Percentiles rank a stretch among this genome's conserved stretches.
phyloP scores from a whole-genome alignment of 1,284 basidiomycete genomes.

The Phellinidium pouzarii region DNA sequence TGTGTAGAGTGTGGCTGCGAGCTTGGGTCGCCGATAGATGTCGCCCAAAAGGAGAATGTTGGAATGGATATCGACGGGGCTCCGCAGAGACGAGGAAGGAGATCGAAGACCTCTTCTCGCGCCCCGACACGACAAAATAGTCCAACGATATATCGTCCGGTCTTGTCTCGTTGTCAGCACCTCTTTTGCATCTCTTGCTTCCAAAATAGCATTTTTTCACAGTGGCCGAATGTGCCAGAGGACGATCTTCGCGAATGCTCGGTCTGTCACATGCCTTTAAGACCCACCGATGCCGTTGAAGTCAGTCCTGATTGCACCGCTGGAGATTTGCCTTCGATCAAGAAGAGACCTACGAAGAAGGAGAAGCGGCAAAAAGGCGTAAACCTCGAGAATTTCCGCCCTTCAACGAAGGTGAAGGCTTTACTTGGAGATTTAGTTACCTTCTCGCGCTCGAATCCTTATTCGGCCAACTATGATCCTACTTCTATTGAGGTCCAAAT shows the following conservation, averaged over 20 bases:
- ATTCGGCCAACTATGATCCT: constrained; percentile 82
- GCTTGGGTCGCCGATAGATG: constrained; percentile 50
- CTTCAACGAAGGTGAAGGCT: constrained; percentile 83
- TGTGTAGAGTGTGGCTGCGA: constrained; percentile 85
- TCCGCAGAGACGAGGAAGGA: constrained; percentile 55
- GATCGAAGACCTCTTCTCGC: constrained; percentile 47
- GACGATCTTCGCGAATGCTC: constrained; percentile 62
- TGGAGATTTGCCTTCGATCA: constrained; percentile 34
- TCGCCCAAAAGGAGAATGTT: constrained; percentile 41
- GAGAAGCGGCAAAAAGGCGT: constrained; percentile 62
- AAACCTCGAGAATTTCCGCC: constrained; percentile 53
- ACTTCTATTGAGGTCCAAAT: constrained; percentile 62
- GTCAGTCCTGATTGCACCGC: constrained; percentile 49
- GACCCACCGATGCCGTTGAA: constrained; percentile 67
- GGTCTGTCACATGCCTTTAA: constrained; percentile 64
- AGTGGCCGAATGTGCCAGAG: constrained; percentile 66
- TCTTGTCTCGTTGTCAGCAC: constrained; percentile 92
- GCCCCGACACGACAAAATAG: constrained; percentile 63
- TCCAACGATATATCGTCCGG: constrained; percentile 47
- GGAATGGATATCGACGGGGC: constrained; percentile 44
- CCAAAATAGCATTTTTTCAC: constrained; percentile 64
- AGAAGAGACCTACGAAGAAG: constrained; percentile 60
- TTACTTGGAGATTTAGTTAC: constrained; percentile 69
- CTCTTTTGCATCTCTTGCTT: constrained; percentile 85
- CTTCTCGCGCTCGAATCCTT: constrained; percentile 73